These are phyloP conservation scores for Candida boleticola DNA, from an alignment of 805 yeast genomes.

Conservation along the genomic window DNA sequence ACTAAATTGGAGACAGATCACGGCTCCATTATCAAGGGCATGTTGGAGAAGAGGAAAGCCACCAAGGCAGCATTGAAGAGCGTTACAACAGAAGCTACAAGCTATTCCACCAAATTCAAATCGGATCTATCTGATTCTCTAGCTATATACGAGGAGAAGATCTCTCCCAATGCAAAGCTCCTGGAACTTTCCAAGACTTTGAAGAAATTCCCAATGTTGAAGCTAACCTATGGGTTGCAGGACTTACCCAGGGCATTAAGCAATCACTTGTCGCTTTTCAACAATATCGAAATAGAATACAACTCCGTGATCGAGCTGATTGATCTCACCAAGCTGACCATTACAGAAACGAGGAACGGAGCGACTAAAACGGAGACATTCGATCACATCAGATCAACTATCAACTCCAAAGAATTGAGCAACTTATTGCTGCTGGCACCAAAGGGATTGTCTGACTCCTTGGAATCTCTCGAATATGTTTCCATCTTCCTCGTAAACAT, in stretches of 20 bases:
- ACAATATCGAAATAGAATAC: slow-evolving; percentile 42
- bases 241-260: slow-evolving; percentile 46
- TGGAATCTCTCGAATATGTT: slow-evolving; percentile 34
- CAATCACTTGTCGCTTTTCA: slow-evolving; percentile 29
- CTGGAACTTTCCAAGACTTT: slow-evolving; percentile 32
- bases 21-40: slow-evolving; percentile 51
- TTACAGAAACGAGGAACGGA: neutral
- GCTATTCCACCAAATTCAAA: neutral
- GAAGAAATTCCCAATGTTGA: slow-evolving; percentile 60
- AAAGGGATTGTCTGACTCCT: slow-evolving; percentile 8
- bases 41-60: slow-evolving; percentile 18
- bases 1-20: slow-evolving; percentile 55
- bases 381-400: slow-evolving; percentile 62
- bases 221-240: slow-evolving; percentile 56
- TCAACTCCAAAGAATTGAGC: slow-evolving; percentile 44
- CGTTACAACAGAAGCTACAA: neutral
- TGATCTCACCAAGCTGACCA: slow-evolving; percentile 14
- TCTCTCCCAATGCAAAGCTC: slow-evolving; percentile 43
- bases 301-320: slow-evolving; percentile 22
- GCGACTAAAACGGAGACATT: slow-evolving; percentile 18
- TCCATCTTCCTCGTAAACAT: slow-evolving; percentile 67
- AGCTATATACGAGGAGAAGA: slow-evolving; percentile 33
- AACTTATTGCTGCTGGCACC: slow-evolving; percentile 19
- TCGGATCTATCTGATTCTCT: neutral
- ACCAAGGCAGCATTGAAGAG: neutral